These are phyloP conservation scores for Corylus heterophylla DNA, from an alignment of 306 rosid genomes.

Conservation along the genomic window DNA sequence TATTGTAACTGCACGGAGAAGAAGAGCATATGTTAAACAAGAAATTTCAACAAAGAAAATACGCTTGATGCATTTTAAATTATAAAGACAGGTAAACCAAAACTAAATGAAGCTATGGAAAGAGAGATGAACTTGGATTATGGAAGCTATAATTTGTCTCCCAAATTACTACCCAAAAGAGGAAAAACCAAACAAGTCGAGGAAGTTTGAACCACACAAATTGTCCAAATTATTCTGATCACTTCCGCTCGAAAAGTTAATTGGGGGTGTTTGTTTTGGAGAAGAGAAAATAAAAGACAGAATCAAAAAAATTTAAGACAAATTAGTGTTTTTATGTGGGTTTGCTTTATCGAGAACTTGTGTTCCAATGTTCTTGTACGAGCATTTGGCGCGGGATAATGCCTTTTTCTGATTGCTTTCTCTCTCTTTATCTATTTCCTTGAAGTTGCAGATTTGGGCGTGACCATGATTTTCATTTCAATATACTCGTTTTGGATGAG, in stretches of 20 bases:
- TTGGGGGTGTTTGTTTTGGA: too few relatives aligned
- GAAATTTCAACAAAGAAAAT: background rate
- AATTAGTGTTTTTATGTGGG: too few relatives aligned
- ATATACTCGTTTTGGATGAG: too few relatives aligned
- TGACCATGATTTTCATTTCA: too few relatives aligned
- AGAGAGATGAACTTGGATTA: background rate
- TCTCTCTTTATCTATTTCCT: too few relatives aligned
- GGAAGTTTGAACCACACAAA: background rate
- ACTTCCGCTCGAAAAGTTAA: background rate
- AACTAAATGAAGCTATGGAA: background rate
- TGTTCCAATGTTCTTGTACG: too few relatives aligned
- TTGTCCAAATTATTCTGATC: background rate
- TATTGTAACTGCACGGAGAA: constrained; percentile 31
- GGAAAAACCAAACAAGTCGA: background rate
- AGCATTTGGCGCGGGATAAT: too few relatives aligned
- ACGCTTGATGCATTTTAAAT: background rate
- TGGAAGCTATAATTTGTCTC: background rate
- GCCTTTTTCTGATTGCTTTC: too few relatives aligned
- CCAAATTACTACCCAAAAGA: background rate
- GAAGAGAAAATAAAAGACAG: too few relatives aligned
- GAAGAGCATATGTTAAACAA: background rate
- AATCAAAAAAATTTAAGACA: too few relatives aligned
- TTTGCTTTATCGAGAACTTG: too few relatives aligned
- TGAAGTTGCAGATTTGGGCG: too few relatives aligned
- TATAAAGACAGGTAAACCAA: background rate